Evolutionary conservation across 441 rosid genomes (phyloP).

Genomic region (Eutrema salsugineum): DNA sequence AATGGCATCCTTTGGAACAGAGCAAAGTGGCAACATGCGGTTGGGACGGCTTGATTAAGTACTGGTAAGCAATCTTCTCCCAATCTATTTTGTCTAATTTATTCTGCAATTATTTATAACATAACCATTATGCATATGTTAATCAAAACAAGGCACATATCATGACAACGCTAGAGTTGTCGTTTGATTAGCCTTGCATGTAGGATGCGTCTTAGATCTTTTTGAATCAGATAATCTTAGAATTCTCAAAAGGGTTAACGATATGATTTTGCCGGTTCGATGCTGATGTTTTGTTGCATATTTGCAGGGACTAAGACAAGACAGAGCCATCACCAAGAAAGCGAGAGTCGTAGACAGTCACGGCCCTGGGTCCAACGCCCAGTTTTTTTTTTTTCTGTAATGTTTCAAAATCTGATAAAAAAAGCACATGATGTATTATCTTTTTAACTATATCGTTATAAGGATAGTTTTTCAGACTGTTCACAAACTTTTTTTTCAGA

Average conservation of each 20-base stretch:
- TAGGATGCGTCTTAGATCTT: not conserved
- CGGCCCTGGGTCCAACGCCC: too few relatives aligned
- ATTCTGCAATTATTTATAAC: too few relatives aligned
- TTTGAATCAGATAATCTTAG: not conserved
- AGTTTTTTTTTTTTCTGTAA: too few relatives aligned
- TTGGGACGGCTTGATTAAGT: constrained; percentile 99
- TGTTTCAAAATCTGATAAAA: too few relatives aligned
- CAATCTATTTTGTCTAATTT: not conserved
- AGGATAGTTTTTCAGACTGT: too few relatives aligned
- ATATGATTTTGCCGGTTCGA: too few relatives aligned
- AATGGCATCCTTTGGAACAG: constrained; percentile 98
- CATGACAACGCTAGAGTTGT: not conserved
- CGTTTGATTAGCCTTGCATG: not conserved
- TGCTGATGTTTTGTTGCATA: constrained; percentile 3
- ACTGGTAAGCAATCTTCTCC: constrained; percentile 65
- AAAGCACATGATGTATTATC: too few relatives aligned
- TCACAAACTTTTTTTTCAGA: too few relatives aligned
- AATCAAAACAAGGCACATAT: too few relatives aligned
- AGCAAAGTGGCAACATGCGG: constrained; percentile 99
- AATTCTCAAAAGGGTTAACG: too few relatives aligned
- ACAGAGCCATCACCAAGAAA: not conserved
- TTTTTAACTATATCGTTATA: too few relatives aligned
- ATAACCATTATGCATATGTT: too few relatives aligned
- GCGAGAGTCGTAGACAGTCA: constrained; percentile 2
- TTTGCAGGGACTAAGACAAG: constrained; percentile 32